Evolutionary conservation across 2,329 filamentous ascomycete genomes (phyloP).

Genomic region (Aspergillus caelatus): DNA sequence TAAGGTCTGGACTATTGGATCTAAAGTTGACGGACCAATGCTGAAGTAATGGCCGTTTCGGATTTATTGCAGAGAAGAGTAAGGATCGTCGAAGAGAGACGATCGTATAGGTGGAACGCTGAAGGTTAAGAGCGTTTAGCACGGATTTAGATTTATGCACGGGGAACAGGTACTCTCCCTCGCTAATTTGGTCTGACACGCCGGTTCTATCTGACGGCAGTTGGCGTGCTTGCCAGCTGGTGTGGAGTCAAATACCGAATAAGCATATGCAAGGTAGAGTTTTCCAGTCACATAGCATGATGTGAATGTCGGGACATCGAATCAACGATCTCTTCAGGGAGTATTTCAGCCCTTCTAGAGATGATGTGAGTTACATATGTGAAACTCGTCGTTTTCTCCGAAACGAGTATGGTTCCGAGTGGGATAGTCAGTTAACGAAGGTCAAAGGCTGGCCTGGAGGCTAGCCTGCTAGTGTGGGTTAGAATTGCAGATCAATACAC

Average conservation of each 20-base stretch:
- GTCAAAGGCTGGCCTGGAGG: not conserved
- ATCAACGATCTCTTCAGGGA: not conserved
- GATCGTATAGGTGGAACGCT: not conserved
- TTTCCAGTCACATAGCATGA: not conserved
- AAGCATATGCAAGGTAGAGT: slow-evolving; percentile 1
- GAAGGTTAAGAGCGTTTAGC: not conserved
- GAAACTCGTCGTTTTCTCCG: not conserved
- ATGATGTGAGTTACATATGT: not conserved
- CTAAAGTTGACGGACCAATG: not conserved
- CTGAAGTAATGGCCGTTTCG: slow-evolving; percentile 2
- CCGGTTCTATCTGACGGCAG: not conserved
- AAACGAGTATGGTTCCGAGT: not conserved
- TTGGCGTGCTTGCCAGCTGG: not conserved
- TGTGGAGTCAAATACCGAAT: not conserved
- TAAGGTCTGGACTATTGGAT: not conserved
- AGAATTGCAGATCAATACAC: not conserved
- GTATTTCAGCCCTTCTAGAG: not conserved
- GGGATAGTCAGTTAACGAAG: not conserved
- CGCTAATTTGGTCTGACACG: not conserved
- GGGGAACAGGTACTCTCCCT: not conserved
- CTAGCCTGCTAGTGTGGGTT: not conserved
- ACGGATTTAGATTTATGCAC: not conserved
- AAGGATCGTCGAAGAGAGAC: not conserved
- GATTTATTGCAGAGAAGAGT: not conserved
- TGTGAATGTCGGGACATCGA: no score